phyloP scores from a whole-genome alignment of 306 rosid species.

The Fagus sylvatica region DNA sequence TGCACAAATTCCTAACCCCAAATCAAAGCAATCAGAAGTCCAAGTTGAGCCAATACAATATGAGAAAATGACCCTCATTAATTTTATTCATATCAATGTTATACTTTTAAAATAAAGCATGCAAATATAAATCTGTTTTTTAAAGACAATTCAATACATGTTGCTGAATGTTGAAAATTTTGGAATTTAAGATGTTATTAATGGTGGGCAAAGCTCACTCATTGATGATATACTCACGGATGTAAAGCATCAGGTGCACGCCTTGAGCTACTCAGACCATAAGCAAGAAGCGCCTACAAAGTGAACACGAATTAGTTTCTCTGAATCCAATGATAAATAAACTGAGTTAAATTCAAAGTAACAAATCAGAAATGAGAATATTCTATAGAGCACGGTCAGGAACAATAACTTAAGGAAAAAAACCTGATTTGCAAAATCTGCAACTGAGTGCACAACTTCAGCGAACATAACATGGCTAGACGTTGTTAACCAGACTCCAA shows the following conservation, averaged over 20 bases:
- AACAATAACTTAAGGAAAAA: not conserved
- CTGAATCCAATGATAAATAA: conserved; percentile 19
- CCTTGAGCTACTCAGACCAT: conserved; percentile 94
- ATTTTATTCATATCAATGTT: not conserved
- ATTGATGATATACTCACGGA: conserved; percentile 66
- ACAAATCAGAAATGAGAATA: conserved; percentile 8
- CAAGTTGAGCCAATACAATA: no score
- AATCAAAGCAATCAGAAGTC: no score
- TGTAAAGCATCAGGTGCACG: conserved; percentile 99
- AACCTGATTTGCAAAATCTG: conserved; percentile 98
- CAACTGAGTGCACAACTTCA: conserved; percentile 86
- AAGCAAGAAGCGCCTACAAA: conserved; percentile 94
- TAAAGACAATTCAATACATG: not conserved
- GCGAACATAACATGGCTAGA: conserved; percentile 96
- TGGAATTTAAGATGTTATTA: not conserved
- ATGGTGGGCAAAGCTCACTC: not conserved
- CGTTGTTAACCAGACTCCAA: conserved; percentile 80
- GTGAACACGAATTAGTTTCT: conserved; percentile 39
- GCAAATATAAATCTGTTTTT: not conserved
- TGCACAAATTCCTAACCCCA: not conserved
- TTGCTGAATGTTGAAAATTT: not conserved
- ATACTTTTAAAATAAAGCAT: not conserved
- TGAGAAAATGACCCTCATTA: not conserved
- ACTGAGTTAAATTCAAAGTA: conserved; percentile 1
- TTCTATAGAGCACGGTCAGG: not conserved